phyloP scores from a whole-genome alignment of 192 early-diverging fungal species.

The Paraglomus brasilianum region DNA sequence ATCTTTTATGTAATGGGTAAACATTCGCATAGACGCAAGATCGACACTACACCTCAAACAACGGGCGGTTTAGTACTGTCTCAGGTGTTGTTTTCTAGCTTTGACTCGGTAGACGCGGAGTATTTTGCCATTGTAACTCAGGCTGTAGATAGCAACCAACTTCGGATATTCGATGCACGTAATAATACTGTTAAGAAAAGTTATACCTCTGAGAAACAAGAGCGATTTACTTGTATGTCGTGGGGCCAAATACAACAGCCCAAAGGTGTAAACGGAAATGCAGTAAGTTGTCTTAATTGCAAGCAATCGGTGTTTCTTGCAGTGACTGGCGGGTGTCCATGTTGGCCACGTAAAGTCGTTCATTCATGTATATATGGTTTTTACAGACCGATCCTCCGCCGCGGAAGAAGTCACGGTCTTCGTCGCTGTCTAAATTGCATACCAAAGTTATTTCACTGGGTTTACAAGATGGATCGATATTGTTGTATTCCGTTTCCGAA shows the following conservation, averaged over 20 bases:
- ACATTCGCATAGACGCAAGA: too few species aligned
- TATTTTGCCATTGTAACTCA: conserved; percentile 45
- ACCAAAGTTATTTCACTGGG: conserved; percentile 52
- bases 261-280: conserved; percentile 35
- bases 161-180: conserved; percentile 54
- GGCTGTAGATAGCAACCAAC: conserved; percentile 53
- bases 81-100: background rate
- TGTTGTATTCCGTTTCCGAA: conserved; percentile 51
- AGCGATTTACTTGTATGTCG: conserved; percentile 51
- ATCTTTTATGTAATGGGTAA: too few species aligned
- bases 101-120: conserved; percentile 4
- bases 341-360: background rate
- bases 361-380: conserved; percentile 11
- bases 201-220: conserved; percentile 47
- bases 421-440: conserved; percentile 1
- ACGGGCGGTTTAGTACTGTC: too few species aligned
- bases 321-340: background rate
- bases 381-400: conserved; percentile 12
- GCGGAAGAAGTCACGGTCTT: conserved; percentile 43
- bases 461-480: conserved; percentile 47
- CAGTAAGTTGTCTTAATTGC: conserved; percentile 10
- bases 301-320: background rate
- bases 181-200: conserved; percentile 52
- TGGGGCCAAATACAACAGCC: conserved; percentile 46
- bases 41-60: too few species aligned